Evolutionary conservation across 179 eudicot species (phyloP).

Genomic region (Beta lomatogona): DNA sequence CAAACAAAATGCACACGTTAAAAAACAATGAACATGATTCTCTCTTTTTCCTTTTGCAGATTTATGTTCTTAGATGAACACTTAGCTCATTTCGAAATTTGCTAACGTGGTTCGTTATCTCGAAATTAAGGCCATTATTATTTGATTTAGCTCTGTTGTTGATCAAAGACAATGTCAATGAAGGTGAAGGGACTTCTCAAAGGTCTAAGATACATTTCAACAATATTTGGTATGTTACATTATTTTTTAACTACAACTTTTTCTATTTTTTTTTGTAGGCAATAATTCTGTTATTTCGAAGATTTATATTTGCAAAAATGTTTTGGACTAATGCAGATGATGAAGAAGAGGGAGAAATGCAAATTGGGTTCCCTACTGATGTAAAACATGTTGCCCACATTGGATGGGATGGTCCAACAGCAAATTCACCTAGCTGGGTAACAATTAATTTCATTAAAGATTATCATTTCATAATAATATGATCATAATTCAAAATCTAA

Average conservation of each 20-base stretch:
- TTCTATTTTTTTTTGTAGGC: background rate
- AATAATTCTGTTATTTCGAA: background rate
- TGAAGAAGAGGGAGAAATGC: conserved; percentile 14
- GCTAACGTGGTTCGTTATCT: conserved; percentile 23
- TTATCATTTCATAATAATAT: background rate
- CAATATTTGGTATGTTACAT: conserved; percentile 8
- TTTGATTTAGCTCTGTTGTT: background rate
- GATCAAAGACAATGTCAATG: conserved; percentile 5
- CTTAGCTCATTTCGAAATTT: background rate
- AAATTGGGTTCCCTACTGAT: conserved; percentile 21
- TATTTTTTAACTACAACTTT: background rate
- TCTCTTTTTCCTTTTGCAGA: background rate
- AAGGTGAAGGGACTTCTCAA: conserved; percentile 23
- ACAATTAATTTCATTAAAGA: background rate
- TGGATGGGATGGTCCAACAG: conserved; percentile 22
- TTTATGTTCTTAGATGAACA: conserved; percentile 14
- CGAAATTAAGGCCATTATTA: background rate
- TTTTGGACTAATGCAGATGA: conserved; percentile 13
- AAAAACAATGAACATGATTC: conserved; percentile 10
- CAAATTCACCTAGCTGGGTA: conserved; percentile 23
- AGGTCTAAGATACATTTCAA: conserved; percentile 20
- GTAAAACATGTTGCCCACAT: conserved; percentile 20
- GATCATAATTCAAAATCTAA: background rate
- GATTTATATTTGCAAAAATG: background rate
- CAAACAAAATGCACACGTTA: background rate